Evolutionary conservation across 768 basidiomycete species (phyloP).

Genomic region (Sarcodon aspratus): DNA sequence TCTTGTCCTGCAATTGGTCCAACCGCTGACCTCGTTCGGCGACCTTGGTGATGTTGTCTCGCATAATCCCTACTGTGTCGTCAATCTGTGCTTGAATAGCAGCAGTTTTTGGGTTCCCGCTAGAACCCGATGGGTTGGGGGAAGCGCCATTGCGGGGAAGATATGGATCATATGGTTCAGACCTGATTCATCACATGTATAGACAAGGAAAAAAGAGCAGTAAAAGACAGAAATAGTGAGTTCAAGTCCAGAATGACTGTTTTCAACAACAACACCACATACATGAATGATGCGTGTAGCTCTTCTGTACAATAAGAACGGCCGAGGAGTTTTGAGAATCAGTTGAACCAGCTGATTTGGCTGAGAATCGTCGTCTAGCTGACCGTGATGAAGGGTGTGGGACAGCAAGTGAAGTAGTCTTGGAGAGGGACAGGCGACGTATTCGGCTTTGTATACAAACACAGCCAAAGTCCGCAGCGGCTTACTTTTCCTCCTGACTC

Average conservation of each 20-base stretch:
- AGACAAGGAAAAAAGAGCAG: slow-evolving; percentile 5
- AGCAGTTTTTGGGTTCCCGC: slow-evolving; percentile 76
- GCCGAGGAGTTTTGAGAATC: not conserved
- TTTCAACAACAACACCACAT: not conserved
- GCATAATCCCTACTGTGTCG: slow-evolving; percentile 95
- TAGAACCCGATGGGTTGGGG: slow-evolving; percentile 33
- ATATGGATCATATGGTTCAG: slow-evolving; percentile 98
- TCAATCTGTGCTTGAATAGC: slow-evolving; percentile 97
- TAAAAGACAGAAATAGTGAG: slow-evolving; percentile 1
- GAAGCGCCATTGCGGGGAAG: slow-evolving; percentile 75
- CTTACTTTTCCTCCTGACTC: slow-evolving; percentile 1
- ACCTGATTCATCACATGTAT: slow-evolving; percentile 40
- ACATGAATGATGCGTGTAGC: not conserved
- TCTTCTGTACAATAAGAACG: too few species aligned
- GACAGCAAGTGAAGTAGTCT: not conserved
- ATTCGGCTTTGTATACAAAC: not conserved
- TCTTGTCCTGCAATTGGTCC: slow-evolving; percentile 95
- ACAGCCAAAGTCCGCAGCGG: not conserved
- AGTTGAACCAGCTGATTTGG: not conserved
- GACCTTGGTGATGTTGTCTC: slow-evolving; percentile 94
- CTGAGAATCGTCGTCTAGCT: not conserved
- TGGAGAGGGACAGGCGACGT: not conserved
- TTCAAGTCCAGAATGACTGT: not conserved
- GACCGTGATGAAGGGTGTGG: not conserved
- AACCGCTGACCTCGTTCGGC: slow-evolving; percentile 91